Conservation (phyloP, 2,329 filamentous ascomycete species). For the Dactylellina drechsleri region DNA sequence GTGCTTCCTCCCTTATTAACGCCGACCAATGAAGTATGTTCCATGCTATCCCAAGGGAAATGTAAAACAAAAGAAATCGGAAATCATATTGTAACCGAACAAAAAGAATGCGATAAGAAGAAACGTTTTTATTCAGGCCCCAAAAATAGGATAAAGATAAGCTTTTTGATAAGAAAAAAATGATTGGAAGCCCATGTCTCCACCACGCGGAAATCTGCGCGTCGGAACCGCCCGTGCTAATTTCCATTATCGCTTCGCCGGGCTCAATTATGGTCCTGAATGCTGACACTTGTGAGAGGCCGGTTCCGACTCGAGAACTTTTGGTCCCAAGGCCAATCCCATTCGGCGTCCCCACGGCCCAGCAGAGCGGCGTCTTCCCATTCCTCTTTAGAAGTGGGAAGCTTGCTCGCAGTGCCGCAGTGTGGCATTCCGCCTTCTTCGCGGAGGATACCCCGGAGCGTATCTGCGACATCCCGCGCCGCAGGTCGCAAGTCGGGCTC, state of each 20-base stretch:
- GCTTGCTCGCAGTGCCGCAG: slow-evolving; percentile 28
- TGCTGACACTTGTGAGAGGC: slow-evolving; percentile 25
- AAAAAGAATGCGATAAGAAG: background rate
- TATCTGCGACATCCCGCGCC: slow-evolving; percentile 53
- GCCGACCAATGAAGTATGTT: slow-evolving; percentile 28
- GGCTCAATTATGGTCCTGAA: slow-evolving; percentile 21
- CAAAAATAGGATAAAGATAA: slow-evolving; percentile 21
- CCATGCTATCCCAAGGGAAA: background rate
- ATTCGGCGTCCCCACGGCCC: slow-evolving; percentile 26
- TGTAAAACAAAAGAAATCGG: background rate
- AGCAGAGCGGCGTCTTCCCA: slow-evolving; percentile 31
- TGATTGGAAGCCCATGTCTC: slow-evolving; percentile 6
- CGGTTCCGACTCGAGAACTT: slow-evolving; percentile 37
- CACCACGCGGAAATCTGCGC: slow-evolving; percentile 5
- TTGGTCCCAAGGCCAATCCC: slow-evolving; percentile 49
- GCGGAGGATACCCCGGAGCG: slow-evolving; percentile 41
- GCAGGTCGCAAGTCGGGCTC: slow-evolving; percentile 55
- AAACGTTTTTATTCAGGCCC: background rate
- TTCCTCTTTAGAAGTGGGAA: slow-evolving; percentile 18
- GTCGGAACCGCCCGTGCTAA: slow-evolving; percentile 44
- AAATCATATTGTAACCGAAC: background rate
- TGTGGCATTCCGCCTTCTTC: slow-evolving; percentile 45
- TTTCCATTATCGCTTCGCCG: slow-evolving; percentile 7
- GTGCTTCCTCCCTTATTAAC: slow-evolving; percentile 18
- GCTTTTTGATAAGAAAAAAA: slow-evolving; percentile 4